These are phyloP conservation scores for Coemansia sp. DNA, from an alignment of 192 early-diverging fungal genomes.

Conservation along the genomic window DNA sequence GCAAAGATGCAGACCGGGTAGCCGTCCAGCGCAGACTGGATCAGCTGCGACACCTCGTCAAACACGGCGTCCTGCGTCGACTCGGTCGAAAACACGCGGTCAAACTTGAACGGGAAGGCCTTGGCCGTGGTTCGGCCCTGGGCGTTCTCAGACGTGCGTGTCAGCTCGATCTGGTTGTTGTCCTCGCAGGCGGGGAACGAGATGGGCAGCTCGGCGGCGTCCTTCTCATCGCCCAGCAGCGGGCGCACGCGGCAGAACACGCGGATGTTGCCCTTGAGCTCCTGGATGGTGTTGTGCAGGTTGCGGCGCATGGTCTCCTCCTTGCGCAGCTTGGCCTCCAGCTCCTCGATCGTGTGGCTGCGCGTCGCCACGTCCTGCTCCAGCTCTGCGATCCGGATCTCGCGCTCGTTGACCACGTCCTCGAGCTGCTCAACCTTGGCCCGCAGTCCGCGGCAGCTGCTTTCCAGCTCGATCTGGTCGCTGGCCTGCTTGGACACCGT, in stretches of 20 bases:
- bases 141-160: slow-evolving; percentile 54
- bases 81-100: slow-evolving; percentile 73
- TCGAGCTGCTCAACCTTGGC: slow-evolving; percentile 42
- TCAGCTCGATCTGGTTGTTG: slow-evolving; percentile 72
- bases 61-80: slow-evolving; percentile 79
- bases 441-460: slow-evolving; percentile 31
- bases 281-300: slow-evolving; percentile 90
- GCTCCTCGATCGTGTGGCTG: slow-evolving; percentile 37
- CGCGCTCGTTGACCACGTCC: slow-evolving; percentile 35
- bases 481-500: slow-evolving; percentile 39
- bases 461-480: slow-evolving; percentile 46
- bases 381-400: slow-evolving; percentile 53
- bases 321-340: slow-evolving; percentile 64
- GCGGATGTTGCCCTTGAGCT: slow-evolving; percentile 95
- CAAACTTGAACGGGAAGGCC: slow-evolving; percentile 78
- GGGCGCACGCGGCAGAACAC: slow-evolving; percentile 96
- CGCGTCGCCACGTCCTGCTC: slow-evolving; percentile 42
- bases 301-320: slow-evolving; percentile 78
- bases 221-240: slow-evolving; percentile 42
- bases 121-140: slow-evolving; percentile 59
- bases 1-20: slow-evolving; percentile 98
- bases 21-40: slow-evolving; percentile 93
- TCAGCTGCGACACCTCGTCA: slow-evolving; percentile 93
- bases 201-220: slow-evolving; percentile 37
- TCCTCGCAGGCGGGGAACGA: slow-evolving; percentile 57